A percentile compares a stretch with the other conserved stretches of the same genome.
phyloP scores from a whole-genome alignment of 495 filamentous ascomycete genomes.

The Xeromyces bisporus region DNA sequence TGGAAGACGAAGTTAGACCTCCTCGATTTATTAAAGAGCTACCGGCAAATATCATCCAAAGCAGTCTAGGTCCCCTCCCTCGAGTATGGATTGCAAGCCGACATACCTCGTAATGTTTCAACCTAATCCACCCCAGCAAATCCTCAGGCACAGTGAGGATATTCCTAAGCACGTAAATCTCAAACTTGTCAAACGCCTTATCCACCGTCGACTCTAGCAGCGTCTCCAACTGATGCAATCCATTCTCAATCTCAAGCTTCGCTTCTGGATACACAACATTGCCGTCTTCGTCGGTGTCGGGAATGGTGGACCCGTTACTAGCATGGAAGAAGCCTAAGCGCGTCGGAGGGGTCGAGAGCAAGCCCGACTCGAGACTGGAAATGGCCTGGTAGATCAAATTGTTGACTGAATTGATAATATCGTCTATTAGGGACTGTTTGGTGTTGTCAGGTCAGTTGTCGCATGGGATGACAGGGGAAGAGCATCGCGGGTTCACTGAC shows the following conservation, averaged over 20 bases:
- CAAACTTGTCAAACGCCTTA: slow-evolving; percentile 62
- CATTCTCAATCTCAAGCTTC: slow-evolving; percentile 70
- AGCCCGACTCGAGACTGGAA: slow-evolving; percentile 62
- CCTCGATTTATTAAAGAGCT: slow-evolving; percentile 3
- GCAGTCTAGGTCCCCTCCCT: too few species aligned
- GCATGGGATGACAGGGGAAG: slow-evolving; percentile 2
- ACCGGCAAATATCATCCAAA: slow-evolving; percentile 3
- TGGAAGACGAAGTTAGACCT: slow-evolving; percentile 1
- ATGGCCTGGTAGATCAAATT: slow-evolving; percentile 73
- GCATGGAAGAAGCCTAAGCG: slow-evolving; percentile 53
- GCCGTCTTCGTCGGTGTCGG: slow-evolving; percentile 37
- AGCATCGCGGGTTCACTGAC: slow-evolving; percentile 32
- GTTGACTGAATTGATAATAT: slow-evolving; percentile 93
- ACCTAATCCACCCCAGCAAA: slow-evolving; percentile 54
- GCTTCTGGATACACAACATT: slow-evolving; percentile 39
- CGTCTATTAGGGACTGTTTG: slow-evolving; percentile 72
- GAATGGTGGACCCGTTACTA: slow-evolving; percentile 27
- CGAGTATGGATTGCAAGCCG: slow-evolving; percentile 8
- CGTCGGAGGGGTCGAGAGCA: slow-evolving; percentile 52
- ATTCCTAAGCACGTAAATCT: slow-evolving; percentile 75
- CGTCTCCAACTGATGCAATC: slow-evolving; percentile 83
- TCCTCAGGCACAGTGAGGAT: slow-evolving; percentile 64
- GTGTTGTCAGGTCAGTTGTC: slow-evolving; percentile 14
- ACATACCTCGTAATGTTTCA: slow-evolving; percentile 71
- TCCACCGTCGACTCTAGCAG: slow-evolving; percentile 71